Conservation (phyloP, 352 stramenopile genomes). For the Pythium inflatum region DNA sequence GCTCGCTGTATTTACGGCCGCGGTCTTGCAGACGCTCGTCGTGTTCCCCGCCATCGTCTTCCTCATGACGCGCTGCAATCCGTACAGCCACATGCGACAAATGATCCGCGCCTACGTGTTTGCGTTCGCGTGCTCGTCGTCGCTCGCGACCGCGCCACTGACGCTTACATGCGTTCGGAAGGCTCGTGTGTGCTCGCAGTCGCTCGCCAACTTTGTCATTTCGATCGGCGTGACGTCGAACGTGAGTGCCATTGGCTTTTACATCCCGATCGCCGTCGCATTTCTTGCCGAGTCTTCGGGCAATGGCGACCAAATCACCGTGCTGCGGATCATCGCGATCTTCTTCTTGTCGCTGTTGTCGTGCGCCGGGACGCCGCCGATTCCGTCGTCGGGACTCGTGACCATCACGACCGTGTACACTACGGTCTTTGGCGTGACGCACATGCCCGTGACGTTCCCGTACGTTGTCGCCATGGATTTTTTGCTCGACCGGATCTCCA, state of each 20-base stretch:
- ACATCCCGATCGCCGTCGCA: constrained; percentile 64
- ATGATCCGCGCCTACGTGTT: constrained; percentile 77
- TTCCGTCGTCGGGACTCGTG: constrained; percentile 57
- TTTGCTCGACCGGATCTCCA: constrained; percentile 64
- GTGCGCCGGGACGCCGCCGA: constrained; percentile 56
- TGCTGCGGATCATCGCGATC: constrained; percentile 56
- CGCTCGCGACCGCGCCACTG: constrained; percentile 66
- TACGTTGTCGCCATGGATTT: constrained; percentile 75
- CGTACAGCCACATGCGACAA: constrained; percentile 72
- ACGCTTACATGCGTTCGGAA: constrained; percentile 72
- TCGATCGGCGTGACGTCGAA: constrained; percentile 75
- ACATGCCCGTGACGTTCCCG: constrained; percentile 59
- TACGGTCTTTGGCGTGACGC: constrained; percentile 57
- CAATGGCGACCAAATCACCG: constrained; percentile 55
- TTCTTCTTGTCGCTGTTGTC: constrained; percentile 66
- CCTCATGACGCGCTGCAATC: constrained; percentile 65
- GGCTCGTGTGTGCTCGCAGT: constrained; percentile 67
- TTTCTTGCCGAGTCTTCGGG: constrained; percentile 72
- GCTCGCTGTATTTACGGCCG: constrained; percentile 46
- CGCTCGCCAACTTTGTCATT: constrained; percentile 75
- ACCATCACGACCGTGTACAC: constrained; percentile 73
- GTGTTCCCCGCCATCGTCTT: constrained; percentile 72
- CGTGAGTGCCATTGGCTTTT: constrained; percentile 60
- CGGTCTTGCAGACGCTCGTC: constrained; percentile 54
- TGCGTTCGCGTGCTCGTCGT: constrained; percentile 70